Evolutionary conservation across 2,329 filamentous ascomycete species (phyloP).

Genomic region (Botryotinia convoluta): DNA sequence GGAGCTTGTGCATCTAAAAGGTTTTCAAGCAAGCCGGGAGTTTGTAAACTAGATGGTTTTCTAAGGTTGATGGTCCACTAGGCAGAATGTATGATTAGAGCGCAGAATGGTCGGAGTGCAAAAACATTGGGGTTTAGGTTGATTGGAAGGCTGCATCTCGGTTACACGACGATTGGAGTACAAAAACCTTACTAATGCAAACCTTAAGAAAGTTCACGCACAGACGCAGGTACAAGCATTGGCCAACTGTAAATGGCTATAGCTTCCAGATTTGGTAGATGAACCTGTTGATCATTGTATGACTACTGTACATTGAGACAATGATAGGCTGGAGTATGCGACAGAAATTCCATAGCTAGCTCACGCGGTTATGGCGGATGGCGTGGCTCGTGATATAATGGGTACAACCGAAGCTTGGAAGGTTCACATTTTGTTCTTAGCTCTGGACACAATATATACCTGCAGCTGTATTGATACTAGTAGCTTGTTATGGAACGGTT

Average conservation of each 20-base stretch:
- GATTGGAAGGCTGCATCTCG: not conserved
- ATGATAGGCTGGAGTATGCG: not conserved
- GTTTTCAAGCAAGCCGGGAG: not conserved
- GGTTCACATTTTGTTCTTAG: not conserved
- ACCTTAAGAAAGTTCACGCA: not conserved
- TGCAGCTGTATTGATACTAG: not conserved
- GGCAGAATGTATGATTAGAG: not conserved
- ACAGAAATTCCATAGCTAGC: not conserved
- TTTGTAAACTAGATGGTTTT: not conserved
- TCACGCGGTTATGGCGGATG: not conserved
- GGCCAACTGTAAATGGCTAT: not conserved
- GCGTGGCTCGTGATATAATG: not conserved
- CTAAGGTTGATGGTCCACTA: not conserved
- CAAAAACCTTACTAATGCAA: not conserved
- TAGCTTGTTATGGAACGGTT: not conserved
- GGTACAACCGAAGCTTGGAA: not conserved
- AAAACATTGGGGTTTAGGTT: not conserved
- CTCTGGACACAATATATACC: not conserved
- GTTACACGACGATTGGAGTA: not conserved
- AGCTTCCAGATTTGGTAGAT: not conserved
- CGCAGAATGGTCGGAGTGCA: not conserved
- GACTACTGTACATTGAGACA: not conserved
- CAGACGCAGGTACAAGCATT: not conserved
- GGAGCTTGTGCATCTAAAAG: not conserved
- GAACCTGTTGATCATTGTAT: not conserved